phyloP scores from a whole-genome alignment of 257 asterid species.

The Rehmannia glutinosa region DNA sequence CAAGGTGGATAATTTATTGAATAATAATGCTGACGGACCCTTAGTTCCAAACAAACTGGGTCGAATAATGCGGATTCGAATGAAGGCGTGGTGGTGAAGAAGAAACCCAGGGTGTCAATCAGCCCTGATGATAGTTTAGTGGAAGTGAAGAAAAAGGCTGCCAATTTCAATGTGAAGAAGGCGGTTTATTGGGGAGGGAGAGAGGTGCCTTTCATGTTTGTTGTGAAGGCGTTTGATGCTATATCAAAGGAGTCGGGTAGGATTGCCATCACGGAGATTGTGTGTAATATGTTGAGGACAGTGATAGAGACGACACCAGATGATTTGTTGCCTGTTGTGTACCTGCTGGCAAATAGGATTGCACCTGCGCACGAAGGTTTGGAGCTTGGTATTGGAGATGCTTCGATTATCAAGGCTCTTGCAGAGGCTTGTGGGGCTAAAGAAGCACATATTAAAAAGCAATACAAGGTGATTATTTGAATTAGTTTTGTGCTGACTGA shows the following conservation, averaged over 20 bases:
- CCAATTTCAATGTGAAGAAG: conserved; percentile 53
- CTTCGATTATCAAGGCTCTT: conserved; percentile 79
- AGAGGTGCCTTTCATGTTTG: conserved; percentile 88
- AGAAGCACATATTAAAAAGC: conserved; percentile 72
- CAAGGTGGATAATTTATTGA: conserved; percentile 14
- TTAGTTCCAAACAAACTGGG: conserved; percentile 5
- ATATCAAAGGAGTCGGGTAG: conserved; percentile 74
- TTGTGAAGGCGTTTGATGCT: conserved; percentile 80
- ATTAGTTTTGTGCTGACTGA: neutral
- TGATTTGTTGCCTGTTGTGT: conserved; percentile 72
- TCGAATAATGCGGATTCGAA: conserved; percentile 10
- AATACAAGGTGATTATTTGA: conserved; percentile 53
- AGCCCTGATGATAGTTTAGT: conserved; percentile 57
- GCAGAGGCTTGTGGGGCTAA: conserved; percentile 92
- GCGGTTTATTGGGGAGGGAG: conserved; percentile 85
- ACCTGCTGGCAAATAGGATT: conserved; percentile 69
- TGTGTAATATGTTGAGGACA: conserved; percentile 85
- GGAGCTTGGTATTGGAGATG: conserved; percentile 95
- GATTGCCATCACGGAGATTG: conserved; percentile 78
- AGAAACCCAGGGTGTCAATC: conserved; percentile 44
- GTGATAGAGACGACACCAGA: conserved; percentile 78
- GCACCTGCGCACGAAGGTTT: conserved; percentile 88
- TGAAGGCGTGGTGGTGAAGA: conserved; percentile 25
- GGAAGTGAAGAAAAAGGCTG: conserved; percentile 74
- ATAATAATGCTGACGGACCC: neutral